These are phyloP conservation scores for Aspergillus brasiliensis DNA, from an alignment of 2,329 filamentous ascomycete species.

Conservation along the genomic window DNA sequence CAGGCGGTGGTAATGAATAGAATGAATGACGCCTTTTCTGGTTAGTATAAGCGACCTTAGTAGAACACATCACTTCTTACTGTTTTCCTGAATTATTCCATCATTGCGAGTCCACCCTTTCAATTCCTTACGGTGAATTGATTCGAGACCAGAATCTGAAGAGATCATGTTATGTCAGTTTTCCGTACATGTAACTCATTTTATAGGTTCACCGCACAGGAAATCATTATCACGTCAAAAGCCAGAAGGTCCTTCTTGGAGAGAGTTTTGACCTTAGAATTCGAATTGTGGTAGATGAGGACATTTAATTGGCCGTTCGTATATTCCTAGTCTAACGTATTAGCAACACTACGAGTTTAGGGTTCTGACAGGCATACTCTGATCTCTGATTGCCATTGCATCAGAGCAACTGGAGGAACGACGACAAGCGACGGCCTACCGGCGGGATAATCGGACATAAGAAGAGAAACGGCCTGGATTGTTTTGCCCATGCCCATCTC, in stretches of 20 bases:
- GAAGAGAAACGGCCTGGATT: constrained; percentile 93
- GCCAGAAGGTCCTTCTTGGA: constrained; percentile 73
- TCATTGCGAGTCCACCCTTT: constrained; percentile 85
- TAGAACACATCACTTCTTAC: constrained; percentile 31
- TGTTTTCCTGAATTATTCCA: constrained; percentile 76
- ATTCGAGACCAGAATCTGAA: constrained; percentile 70
- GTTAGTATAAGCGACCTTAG: constrained; percentile 8
- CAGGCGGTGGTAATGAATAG: constrained; percentile 82
- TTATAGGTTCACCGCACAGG: constrained; percentile 61
- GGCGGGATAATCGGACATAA: constrained; percentile 95
- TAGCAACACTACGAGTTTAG: neutral
- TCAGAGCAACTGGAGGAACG: constrained; percentile 87
- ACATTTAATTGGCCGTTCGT: constrained; percentile 89
- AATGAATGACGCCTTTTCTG: constrained; percentile 70
- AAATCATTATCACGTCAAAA: constrained; percentile 95
- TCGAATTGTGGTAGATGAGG: constrained; percentile 85
- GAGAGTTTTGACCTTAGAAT: constrained; percentile 77
- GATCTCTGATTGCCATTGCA: constrained; percentile 91
- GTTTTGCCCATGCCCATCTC: constrained; percentile 99
- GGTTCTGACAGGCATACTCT: constrained; percentile 50
- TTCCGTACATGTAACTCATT: neutral
- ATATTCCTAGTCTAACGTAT: constrained; percentile 51
- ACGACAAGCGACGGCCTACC: constrained; percentile 82
- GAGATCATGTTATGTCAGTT: constrained; percentile 13
- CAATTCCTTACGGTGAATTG: constrained; percentile 86